These are phyloP conservation scores for Tolypocladium tundrense DNA, from an alignment of 2,329 filamentous ascomycete species.

Conservation along the genomic window DNA sequence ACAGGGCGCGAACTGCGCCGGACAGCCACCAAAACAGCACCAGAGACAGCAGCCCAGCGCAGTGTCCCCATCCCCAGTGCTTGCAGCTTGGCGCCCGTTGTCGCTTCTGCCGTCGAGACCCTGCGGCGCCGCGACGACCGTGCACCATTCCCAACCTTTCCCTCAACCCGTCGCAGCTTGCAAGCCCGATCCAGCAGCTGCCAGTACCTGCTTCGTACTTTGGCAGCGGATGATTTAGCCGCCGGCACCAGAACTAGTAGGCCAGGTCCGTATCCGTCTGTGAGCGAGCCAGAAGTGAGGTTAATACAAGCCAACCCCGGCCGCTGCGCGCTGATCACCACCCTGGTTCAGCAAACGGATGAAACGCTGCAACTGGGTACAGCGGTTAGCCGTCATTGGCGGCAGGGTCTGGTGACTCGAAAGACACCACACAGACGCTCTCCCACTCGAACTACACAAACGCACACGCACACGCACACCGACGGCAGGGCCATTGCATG, in stretches of 20 bases:
- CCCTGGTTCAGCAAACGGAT: conserved; percentile 19
- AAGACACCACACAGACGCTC: conserved; percentile 7
- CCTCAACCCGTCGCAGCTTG: background rate
- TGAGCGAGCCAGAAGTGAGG: background rate
- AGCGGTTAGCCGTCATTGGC: conserved; percentile 17
- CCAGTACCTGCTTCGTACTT: background rate
- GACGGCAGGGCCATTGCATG: background rate
- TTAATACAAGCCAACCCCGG: conserved; percentile 12
- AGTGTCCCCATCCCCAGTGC: background rate
- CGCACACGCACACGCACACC: conserved; percentile 1
- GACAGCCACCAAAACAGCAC: background rate
- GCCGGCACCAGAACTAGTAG: background rate
- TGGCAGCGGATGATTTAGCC: background rate
- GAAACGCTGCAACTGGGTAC: conserved; percentile 14
- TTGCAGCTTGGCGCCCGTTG: background rate
- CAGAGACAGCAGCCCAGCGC: background rate
- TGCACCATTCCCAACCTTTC: background rate
- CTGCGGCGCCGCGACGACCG: background rate
- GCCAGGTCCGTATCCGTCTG: background rate
- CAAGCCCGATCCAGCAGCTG: background rate
- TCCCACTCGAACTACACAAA: conserved; percentile 1
- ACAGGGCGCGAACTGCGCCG: background rate
- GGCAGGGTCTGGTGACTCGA: conserved; percentile 12
- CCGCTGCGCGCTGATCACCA: conserved; percentile 19
- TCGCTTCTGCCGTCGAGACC: background rate